These are phyloP conservation scores for Gnomoniopsis sp. DNA, from an alignment of 2,329 filamentous ascomycete species.

Conservation along the genomic window DNA sequence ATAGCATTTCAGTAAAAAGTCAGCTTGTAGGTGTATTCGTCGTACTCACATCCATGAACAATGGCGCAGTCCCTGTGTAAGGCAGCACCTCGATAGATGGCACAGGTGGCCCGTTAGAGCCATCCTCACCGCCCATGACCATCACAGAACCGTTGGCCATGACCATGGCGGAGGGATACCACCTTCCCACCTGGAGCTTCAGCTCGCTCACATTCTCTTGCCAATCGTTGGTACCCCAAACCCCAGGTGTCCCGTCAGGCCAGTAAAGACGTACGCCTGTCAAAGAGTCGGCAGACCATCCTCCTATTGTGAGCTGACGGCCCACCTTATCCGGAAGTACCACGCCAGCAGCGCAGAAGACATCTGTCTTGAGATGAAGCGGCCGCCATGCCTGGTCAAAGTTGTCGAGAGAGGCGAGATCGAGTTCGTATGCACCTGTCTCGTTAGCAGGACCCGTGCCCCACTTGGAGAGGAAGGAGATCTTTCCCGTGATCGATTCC, in stretches of 20 bases:
- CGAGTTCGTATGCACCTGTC: conserved; percentile 58
- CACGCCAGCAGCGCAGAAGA: conserved; percentile 58
- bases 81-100: conserved; percentile 54
- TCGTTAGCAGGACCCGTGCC: conserved; percentile 52
- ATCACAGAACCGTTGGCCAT: conserved; percentile 56
- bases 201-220: conserved; percentile 48
- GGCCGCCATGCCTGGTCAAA: conserved; percentile 47
- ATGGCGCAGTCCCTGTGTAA: conserved; percentile 36
- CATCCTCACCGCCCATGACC: conserved; percentile 49
- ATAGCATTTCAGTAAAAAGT: not conserved
- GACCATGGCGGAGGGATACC: conserved; percentile 52
- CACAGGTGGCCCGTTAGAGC: conserved; percentile 47
- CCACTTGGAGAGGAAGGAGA: conserved; percentile 52
- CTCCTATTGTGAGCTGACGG: conserved; percentile 55
- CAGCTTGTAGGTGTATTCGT: not conserved
- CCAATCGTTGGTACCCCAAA: conserved; percentile 49
- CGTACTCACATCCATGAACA: conserved; percentile 37
- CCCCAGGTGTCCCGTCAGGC: conserved; percentile 49
- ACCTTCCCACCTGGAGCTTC: conserved; percentile 45
- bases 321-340: conserved; percentile 55
- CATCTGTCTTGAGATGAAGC: conserved; percentile 54
- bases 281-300: conserved; percentile 53
- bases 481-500: conserved; percentile 49
- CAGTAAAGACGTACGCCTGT: conserved; percentile 54
- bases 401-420: conserved; percentile 41